Conservation (phyloP, 2,329 filamentous ascomycete species). For the Tolypocladium endophyticum region DNA sequence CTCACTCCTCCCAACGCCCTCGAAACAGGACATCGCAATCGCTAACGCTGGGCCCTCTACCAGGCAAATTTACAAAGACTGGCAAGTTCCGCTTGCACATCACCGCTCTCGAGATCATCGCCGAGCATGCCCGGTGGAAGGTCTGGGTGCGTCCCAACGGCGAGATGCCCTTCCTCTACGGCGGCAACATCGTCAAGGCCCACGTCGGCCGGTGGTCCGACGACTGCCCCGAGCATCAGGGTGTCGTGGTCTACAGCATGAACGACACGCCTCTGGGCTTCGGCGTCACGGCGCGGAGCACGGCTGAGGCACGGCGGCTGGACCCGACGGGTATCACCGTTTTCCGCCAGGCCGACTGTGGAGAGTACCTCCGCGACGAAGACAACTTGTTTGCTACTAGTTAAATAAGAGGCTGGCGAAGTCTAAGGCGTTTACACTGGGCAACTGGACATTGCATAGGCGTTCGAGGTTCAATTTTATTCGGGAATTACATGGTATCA, state of each 20-base stretch:
- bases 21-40: background rate
- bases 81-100: constrained; percentile 94
- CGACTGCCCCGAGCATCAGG: constrained; percentile 87
- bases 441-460: background rate
- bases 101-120: constrained; percentile 77
- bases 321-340: constrained; percentile 85
- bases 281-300: constrained; percentile 80
- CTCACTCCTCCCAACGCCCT: background rate
- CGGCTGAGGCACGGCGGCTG: constrained; percentile 68
- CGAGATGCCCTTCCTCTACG: constrained; percentile 95
- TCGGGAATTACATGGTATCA: background rate
- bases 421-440: background rate
- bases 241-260: constrained; percentile 84
- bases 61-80: constrained; percentile 91
- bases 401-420: background rate
- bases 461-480: background rate
- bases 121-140: constrained; percentile 89
- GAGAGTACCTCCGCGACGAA: constrained; percentile 86
- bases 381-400: constrained; percentile 44
- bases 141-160: constrained; percentile 95
- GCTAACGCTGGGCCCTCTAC: constrained; percentile 4
- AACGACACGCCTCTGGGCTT: constrained; percentile 91
- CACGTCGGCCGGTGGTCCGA: constrained; percentile 74
- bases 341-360: constrained; percentile 87
- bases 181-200: constrained; percentile 69